Evolutionary conservation across 2,329 filamentous ascomycete species (phyloP), one percentile per base, ranked within the genome.

Genomic region (Polytolypa hystricis): DNA sequence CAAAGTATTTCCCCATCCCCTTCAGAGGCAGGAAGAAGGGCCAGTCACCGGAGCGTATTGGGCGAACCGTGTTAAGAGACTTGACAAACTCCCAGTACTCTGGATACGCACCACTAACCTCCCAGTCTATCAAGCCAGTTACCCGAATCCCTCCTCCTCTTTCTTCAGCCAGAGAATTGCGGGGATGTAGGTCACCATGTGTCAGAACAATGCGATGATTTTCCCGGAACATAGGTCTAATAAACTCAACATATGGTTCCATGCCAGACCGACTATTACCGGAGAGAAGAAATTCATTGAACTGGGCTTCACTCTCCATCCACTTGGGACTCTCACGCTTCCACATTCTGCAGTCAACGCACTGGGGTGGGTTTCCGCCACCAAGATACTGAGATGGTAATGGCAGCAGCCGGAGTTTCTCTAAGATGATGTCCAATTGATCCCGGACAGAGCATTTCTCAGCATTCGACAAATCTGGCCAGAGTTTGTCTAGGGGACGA

Each of bases 281-380:
- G 47, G 53, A 37, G 51, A 59, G 18, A 39, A 45, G 17, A 62
- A 65, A 45, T 56, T 60, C 17, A 43, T 61, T 23, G 51, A 46
- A 19, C 44, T 56, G 38, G 52, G 60, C 28, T 47, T 61, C 20
- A 47, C 53, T 44, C 42, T 60, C 26, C 54, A 55, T 18, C 47
- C 37, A 25, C 52, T 50, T 1, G 50, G 51, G 11, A 45, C 39
- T 41, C n/a, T 5, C 5, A 1, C 37, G 35, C 25, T 38, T 43
- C 23, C 12, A 40, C 38, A 40, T 40, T 36, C 35, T 43, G 31
- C 31, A 40, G 15, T 38, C 41, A 20, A 38, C 11, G 9, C 41
- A 42, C 2, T 40, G 31, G 4, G 41, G 37, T 12, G 37, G 37
- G 12, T 29, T 33, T 1, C 41, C 41, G 14, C 34, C 27, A 31